These are phyloP conservation scores for Nicotiana obtusifolia DNA, from an alignment of 257 asterid species.

Conservation along the genomic window DNA sequence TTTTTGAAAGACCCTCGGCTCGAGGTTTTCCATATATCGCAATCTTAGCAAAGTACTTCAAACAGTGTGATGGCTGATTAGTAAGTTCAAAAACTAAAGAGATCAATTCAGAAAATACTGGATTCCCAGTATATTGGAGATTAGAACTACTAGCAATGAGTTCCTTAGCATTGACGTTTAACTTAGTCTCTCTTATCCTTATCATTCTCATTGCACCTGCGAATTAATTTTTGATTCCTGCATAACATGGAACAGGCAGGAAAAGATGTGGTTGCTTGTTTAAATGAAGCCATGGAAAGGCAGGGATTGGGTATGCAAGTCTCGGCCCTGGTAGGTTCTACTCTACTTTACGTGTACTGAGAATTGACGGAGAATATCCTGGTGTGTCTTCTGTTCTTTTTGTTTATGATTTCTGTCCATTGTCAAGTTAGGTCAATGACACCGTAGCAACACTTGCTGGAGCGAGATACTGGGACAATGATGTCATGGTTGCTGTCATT, in stretches of 20 bases:
- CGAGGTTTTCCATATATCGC: background rate
- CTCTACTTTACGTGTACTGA: background rate
- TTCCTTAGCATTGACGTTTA: background rate
- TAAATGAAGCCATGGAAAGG: conserved; percentile 72
- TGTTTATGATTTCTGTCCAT: background rate
- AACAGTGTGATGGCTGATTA: background rate
- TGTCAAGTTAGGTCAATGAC: conserved; percentile 68
- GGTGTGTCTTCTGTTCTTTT: background rate
- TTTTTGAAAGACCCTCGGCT: too few species aligned
- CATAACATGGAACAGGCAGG: conserved; percentile 49
- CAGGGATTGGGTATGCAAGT: conserved; percentile 59
- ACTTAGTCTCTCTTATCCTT: background rate
- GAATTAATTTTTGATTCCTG: conserved; percentile 3
- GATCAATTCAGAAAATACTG: background rate
- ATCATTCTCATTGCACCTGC: background rate
- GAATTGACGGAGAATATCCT: background rate
- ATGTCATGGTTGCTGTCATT: conserved; percentile 78
- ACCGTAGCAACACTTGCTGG: conserved; percentile 82
- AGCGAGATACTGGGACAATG: conserved; percentile 70
- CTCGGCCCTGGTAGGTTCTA: conserved; percentile 58
- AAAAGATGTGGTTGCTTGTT: conserved; percentile 66
- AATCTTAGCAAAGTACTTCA: too few species aligned
- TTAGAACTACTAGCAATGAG: background rate
- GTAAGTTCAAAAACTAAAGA: background rate
- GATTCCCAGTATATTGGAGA: background rate